A percentile compares a stretch with the other conserved stretches of the same genome.
Conservation (phyloP, 371 early-diverging fungal species). For the Mortierella polycephala region DNA sequence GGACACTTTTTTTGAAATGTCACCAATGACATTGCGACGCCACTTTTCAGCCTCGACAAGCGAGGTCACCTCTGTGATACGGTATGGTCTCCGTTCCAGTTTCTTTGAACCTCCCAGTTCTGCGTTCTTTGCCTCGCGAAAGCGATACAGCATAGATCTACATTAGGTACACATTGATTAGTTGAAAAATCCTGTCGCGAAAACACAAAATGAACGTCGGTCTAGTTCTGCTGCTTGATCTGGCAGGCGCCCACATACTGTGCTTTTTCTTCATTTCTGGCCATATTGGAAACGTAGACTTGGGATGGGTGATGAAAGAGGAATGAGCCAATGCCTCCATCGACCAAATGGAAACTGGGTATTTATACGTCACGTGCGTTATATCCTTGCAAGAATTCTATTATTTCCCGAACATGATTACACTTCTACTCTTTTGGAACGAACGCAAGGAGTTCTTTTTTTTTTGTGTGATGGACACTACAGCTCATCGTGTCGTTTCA, state of each 20-base stretch:
- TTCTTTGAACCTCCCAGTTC: constrained; percentile 79
- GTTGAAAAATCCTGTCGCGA: background rate
- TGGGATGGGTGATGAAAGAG: background rate
- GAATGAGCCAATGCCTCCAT: background rate
- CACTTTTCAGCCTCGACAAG: constrained; percentile 89
- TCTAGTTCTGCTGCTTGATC: too few relatives aligned
- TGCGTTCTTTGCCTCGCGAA: constrained; percentile 92
- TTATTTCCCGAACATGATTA: too few relatives aligned
- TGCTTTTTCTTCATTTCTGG: constrained; percentile 97
- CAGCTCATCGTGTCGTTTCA: background rate
- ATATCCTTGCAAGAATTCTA: too few relatives aligned
- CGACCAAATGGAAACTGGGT: too few relatives aligned
- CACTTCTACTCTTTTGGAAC: too few relatives aligned
- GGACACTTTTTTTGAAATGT: constrained; percentile 87
- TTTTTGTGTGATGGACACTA: background rate
- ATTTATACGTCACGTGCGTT: too few relatives aligned
- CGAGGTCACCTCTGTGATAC: constrained; percentile 75
- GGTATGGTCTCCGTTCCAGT: constrained; percentile 78
- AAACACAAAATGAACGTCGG: too few relatives aligned
- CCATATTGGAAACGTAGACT: constrained; percentile 62
- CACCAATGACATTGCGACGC: constrained; percentile 89
- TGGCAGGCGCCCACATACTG: constrained; percentile 65
- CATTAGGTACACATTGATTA: background rate
- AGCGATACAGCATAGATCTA: constrained; percentile 95
- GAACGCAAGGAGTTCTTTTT: too few relatives aligned